These are phyloP conservation scores for Termitomyces sp. DNA, from an alignment of 768 basidiomycete species.

Conservation along the genomic window DNA sequence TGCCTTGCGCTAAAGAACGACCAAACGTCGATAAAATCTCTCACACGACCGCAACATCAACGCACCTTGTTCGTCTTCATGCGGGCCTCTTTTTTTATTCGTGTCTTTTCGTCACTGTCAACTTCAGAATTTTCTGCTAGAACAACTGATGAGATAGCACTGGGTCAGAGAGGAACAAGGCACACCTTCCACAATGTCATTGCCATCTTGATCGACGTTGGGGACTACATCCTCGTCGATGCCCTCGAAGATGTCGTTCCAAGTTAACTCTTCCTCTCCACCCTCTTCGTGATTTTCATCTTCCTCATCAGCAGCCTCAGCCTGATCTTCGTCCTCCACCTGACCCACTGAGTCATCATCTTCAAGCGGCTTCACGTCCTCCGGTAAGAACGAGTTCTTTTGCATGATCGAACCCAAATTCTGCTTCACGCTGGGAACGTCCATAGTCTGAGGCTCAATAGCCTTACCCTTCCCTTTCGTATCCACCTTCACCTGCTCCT, in stretches of 20 bases:
- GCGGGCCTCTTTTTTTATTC: conserved; percentile 54
- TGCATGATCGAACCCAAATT: conserved; percentile 83
- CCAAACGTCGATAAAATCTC: conserved; percentile 3
- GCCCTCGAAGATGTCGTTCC: conserved; percentile 85
- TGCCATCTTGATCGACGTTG: conserved; percentile 22
- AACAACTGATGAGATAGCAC: not conserved
- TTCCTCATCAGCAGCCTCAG: conserved; percentile 27
- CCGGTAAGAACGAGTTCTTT: conserved; percentile 81
- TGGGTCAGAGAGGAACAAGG: conserved; percentile 13
- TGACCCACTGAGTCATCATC: conserved; percentile 39
- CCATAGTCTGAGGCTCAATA: conserved; percentile 26
- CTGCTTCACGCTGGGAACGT: conserved; percentile 69
- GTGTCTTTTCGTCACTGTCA: conserved; percentile 6
- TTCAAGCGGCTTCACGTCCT: conserved; percentile 71
- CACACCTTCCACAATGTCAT: conserved; percentile 20
- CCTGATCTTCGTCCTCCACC: conserved; percentile 31
- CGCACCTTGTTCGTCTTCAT: conserved; percentile 92
- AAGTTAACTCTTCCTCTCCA: conserved; percentile 57
- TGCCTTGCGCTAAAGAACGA: conserved; percentile 63
- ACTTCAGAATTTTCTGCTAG: conserved; percentile 7
- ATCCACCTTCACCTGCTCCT: conserved; percentile 33
- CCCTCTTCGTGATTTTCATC: conserved; percentile 34
- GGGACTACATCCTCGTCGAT: conserved; percentile 25
- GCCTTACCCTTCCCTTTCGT: conserved; percentile 53
- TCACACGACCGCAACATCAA: not conserved